These are phyloP conservation scores for Pseudogymnoascus sp. DNA, from an alignment of 2,329 filamentous ascomycete genomes.

Conservation along the genomic window DNA sequence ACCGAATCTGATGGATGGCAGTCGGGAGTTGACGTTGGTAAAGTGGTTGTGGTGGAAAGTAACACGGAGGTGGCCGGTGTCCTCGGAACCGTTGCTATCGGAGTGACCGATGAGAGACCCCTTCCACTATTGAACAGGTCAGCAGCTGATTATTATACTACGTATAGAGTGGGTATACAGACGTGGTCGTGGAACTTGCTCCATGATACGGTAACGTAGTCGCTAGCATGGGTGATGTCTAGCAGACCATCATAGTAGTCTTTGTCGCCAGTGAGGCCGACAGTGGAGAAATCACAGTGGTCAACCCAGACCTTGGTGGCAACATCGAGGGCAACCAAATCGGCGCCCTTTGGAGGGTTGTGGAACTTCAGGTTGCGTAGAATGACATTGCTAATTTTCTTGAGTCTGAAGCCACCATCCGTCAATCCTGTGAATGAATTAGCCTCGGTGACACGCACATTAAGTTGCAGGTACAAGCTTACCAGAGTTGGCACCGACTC, in stretches of 20 bases:
- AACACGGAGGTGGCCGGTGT: constrained; percentile 25
- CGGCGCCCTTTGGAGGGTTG: constrained; percentile 37
- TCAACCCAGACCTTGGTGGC: constrained; percentile 33
- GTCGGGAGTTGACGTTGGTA: constrained; percentile 24
- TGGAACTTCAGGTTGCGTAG: constrained; percentile 46
- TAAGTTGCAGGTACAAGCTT: not conserved
- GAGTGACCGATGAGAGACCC: constrained; percentile 26
- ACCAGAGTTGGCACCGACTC: constrained; percentile 33
- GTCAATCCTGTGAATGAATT: constrained; percentile 28
- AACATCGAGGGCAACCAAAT: constrained; percentile 40
- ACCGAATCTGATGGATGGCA: constrained; percentile 59
- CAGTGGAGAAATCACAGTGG: constrained; percentile 23
- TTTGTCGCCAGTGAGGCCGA: constrained; percentile 35
- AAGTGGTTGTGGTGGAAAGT: constrained; percentile 25
- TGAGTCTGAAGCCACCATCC: constrained; percentile 40
- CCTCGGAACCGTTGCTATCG: constrained; percentile 25
- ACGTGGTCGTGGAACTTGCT: constrained; percentile 39
- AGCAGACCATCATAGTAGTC: constrained; percentile 39
- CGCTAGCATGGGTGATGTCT: constrained; percentile 39
- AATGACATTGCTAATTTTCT: constrained; percentile 43
- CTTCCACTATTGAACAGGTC: constrained; percentile 16
- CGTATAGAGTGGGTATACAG: not conserved
- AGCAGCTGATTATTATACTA: not conserved
- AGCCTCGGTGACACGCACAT: not conserved
- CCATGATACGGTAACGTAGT: constrained; percentile 38